Percentiles rank a stretch among this genome's conserved stretches.
Evolutionary conservation across 352 stramenopile genomes (phyloP).

Genomic region (Phytophthora kernoviae): DNA sequence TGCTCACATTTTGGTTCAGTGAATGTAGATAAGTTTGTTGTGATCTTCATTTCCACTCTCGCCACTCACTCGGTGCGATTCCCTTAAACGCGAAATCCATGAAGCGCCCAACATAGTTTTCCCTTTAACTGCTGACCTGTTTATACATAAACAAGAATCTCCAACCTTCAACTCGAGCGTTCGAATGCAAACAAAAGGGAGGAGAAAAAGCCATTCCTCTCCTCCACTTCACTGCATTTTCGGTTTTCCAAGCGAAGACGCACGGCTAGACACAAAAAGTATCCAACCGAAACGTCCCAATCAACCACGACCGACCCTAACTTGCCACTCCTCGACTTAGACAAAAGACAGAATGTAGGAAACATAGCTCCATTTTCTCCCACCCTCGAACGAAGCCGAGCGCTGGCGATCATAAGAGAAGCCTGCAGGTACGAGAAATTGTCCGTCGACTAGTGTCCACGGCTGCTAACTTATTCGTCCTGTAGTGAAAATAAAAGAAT

Average conservation of each 20-base stretch:
- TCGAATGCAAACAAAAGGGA: slow-evolving; percentile 33
- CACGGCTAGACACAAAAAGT: background rate
- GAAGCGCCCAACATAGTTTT: background rate
- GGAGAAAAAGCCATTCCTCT: slow-evolving; percentile 20
- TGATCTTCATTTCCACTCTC: slow-evolving; percentile 72
- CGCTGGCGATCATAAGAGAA: slow-evolving; percentile 23
- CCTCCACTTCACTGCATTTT: slow-evolving; percentile 30
- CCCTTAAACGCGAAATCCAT: background rate
- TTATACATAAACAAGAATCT: slow-evolving; percentile 14
- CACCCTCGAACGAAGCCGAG: slow-evolving; percentile 9
- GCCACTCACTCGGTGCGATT: slow-evolving; percentile 7
- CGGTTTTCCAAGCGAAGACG: slow-evolving; percentile 37
- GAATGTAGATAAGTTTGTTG: slow-evolving; percentile 71
- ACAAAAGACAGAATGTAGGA: slow-evolving; percentile 24
- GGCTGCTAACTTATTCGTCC: slow-evolving; percentile 50
- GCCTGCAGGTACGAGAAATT: slow-evolving; percentile 16
- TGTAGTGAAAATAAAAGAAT: slow-evolving; percentile 19
- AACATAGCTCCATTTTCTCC: slow-evolving; percentile 31
- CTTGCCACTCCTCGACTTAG: slow-evolving; percentile 8
- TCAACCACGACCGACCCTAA: slow-evolving; percentile 35
- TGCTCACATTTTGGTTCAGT: slow-evolving; percentile 49
- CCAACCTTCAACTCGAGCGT: slow-evolving; percentile 3
- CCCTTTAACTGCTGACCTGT: slow-evolving; percentile 13
- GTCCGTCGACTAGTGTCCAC: slow-evolving; percentile 27
- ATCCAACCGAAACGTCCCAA: slow-evolving; percentile 20